Base-by-base conservation (phyloP, 805 yeast species). In the Gaillardinia entomophila region DNA sequence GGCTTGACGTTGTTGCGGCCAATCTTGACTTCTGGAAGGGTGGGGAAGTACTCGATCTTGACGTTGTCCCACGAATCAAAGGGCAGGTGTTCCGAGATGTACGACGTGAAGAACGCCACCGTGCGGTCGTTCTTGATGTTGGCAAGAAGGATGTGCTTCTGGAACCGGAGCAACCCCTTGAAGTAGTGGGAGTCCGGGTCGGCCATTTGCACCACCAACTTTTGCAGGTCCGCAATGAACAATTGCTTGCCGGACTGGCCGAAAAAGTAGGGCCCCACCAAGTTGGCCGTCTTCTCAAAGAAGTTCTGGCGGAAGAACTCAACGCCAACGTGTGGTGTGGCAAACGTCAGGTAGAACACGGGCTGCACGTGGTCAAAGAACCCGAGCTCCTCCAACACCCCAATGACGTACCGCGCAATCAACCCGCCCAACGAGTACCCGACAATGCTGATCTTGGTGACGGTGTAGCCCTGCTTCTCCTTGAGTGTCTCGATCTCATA, bases 91-190 rank as follows among this genome's bases (percentile, higher is more conserved):
- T 78, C 69, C 3, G 90, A 69, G 36, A 90, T 81, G 54, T 68
- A 88, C 0, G 95, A 70, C 0, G 97, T 86, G 59, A 77, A 84
- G 54, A 87, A 90, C 12, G 90, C 81, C 6, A 89, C 97, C 0
- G 95, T 76, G 37, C 96, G 68, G 56, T 89, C 97, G 49, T 84
- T 79, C 35, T 78, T 69, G 16, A 81, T 71, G 57, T 90, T 89
- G 7, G 96, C 88, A 35, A 87, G 62, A 2, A 77, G 52, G 3
- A 75, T 61, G 33, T 82, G 69, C 34, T 71, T 66, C 38, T 76
- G 60, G 53, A 89, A 89, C 36, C 45, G 49, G 8, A 48, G 35
- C 31, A 89, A 62, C 0, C 84, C 94, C 32, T 69, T 55, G 31
- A 60, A 57, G 48, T 68, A 89, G 7, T 47, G 55, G 6, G 65